Evolutionary conservation across 1,284 basidiomycete species (phyloP).

Genomic region (Microbotryum lychnidis-dioicae): DNA sequence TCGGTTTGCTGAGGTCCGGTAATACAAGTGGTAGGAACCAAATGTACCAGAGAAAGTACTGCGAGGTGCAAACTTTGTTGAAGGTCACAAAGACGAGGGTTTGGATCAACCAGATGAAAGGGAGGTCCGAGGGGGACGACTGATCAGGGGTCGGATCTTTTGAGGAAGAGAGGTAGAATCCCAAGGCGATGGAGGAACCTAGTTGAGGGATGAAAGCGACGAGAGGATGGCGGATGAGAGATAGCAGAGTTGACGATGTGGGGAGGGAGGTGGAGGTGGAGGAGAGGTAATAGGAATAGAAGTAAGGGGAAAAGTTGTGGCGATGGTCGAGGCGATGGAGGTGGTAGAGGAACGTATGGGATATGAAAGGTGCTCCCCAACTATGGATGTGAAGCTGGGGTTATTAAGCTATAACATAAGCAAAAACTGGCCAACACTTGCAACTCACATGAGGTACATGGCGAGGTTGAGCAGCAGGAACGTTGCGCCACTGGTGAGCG

Average conservation of each 20-base stretch:
- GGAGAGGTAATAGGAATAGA: constrained; percentile 80
- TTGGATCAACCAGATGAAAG: constrained; percentile 83
- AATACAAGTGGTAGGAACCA: constrained; percentile 78
- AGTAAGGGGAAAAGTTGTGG: constrained; percentile 97
- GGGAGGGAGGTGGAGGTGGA: constrained; percentile 19
- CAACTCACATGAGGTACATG: constrained; percentile 69
- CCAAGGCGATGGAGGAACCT: constrained; percentile 55
- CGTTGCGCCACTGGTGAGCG: constrained; percentile 55
- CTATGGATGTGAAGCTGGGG: constrained; percentile 44
- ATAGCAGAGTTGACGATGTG: constrained; percentile 38
- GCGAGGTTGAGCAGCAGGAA: constrained; percentile 58
- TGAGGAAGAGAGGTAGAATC: constrained; percentile 44
- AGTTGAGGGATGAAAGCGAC: constrained; percentile 50
- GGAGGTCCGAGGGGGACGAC: constrained; percentile 54
- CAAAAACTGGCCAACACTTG: background rate
- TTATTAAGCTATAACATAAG: background rate
- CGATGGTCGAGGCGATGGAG: constrained; percentile 83
- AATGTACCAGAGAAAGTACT: constrained; percentile 99
- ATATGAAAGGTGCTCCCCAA: constrained; percentile 87
- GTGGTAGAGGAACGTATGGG: constrained; percentile 91
- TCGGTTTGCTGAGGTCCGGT: constrained; percentile 51
- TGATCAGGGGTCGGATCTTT: too few relatives aligned
- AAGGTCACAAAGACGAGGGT: constrained; percentile 84
- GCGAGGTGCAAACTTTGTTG: constrained; percentile 93
- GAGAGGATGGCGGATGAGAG: constrained; percentile 35